Evolutionary conservation across 2,329 filamentous ascomycete species (phyloP), one percentile per base, ranked within the genome.

Genomic region (Canariomyces notabilis): DNA sequence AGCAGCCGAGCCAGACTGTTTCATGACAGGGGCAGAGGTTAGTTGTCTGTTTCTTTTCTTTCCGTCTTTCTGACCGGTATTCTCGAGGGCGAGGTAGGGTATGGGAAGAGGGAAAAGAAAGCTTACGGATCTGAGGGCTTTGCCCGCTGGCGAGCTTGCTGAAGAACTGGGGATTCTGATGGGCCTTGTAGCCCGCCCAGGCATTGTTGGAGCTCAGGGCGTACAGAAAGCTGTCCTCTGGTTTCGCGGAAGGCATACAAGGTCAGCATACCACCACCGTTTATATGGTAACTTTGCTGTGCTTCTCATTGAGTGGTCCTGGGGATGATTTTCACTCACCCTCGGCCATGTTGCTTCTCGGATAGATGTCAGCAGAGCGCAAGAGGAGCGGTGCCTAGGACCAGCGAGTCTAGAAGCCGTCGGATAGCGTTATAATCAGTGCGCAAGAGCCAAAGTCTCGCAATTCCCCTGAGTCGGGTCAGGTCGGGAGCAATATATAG

Each of bases 1-100:
- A 86, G 70, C 89, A 95, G 49, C 89, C 89, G 55, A 94, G 78
- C 88, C 88, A 94, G 48, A 94, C 75, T 79, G 46, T 37, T 34
- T 2, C 37, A 18, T 15, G 8, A 2, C 5, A 22, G 6, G 34
- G 43, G 26, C 33, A 42, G 33, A 20, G 16, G 35, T 43, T 37
- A 7, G 16, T 40, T 29, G 11, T 11, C n/a, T n/a, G n/a, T n/a
- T n/a, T n/a, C n/a, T n/a, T n/a, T n/a, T n/a, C n/a, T n/a, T n/a
- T n/a, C n/a, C n/a, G n/a, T n/a, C n/a, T n/a, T n/a, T n/a, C n/a
- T n/a, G n/a, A n/a, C n/a, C n/a, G n/a, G n/a, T n/a, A n/a, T n/a
- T n/a, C n/a, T n/a, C n/a, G n/a, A n/a, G 14, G 15, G 20, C 33
- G 29, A n/a, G 14, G 22, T 18, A n/a, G 6, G n/a, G 22, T 16